Evolutionary conservation across 2,329 filamentous ascomycete genomes (phyloP), one percentile per base, ranked within the genome.

Genomic region (Harringtonia lauricola): DNA sequence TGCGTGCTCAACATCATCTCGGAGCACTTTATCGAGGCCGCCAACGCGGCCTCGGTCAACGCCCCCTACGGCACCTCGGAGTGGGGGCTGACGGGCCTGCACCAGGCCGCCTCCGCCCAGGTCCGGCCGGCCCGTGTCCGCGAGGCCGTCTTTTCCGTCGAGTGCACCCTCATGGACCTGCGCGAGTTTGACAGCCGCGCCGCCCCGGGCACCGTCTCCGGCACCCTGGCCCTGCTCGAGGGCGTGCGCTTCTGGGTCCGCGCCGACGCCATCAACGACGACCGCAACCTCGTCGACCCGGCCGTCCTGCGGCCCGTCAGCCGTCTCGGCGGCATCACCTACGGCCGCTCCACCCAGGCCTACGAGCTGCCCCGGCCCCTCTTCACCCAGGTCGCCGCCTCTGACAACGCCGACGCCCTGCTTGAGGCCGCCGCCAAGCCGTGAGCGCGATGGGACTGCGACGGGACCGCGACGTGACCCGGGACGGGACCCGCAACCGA

Each of bases 221-320:
- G 82, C 1, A 81, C 83, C 4, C 57, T 95, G 49, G 83, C 76
- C 2, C 73, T 94, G 29, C 69, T 95, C 13, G 87, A 95, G 64
- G 90, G 87, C 0, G 80, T 84, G 29, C 72, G 81, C 24, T 95
- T 95, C 58, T 95, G 89, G 87, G 87, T 81, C 2, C 67, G 89
- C 42, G 86, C 94, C 59, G 90, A 95, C 64, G 88, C 88, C 3
- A 67, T 95, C 48, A 86, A 94, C 54, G 77, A 85, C 57, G 81
- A 87, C 9, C 74, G 70, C 56, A 86, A 79, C 51, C 54, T 86
- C 35, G 69, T 96, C 45, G 84, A 94, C 60, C 77, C 86, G 12
- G 72, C 65, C 42, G 71, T 94, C 9, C 64, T 95, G 44, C 76
- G 76, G 49, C 87, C 90, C 0, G 72, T 95, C 15, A 78, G 77